Conservation (phyloP, 257 asterid species). For the Solanum rostratum region DNA sequence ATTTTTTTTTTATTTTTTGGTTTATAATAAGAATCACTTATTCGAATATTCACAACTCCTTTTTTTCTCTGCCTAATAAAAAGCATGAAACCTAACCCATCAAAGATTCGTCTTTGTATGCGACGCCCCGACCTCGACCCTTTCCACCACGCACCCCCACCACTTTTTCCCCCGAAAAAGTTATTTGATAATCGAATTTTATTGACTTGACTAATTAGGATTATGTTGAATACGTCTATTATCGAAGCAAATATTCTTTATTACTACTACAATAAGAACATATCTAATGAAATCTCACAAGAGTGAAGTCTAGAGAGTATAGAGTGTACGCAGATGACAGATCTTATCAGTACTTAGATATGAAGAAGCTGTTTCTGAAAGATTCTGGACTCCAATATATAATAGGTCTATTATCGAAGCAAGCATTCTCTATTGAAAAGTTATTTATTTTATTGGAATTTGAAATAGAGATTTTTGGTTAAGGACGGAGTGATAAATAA, state of each 20-base stretch:
- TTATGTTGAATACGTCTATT: rapidly evolving
- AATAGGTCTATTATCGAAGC: too few species aligned
- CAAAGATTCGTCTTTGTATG: conserved; percentile 54
- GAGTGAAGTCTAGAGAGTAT: too few species aligned
- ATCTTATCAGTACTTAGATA: too few species aligned
- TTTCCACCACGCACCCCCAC: conserved; percentile 20
- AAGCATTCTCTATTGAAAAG: rapidly evolving
- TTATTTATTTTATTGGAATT: not conserved
- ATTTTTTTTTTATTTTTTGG: not conserved
- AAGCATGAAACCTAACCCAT: not conserved
- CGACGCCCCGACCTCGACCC: conserved; percentile 79
- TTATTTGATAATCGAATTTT: not conserved
- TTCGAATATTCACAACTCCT: conserved; percentile 37
- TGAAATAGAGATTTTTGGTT: not conserved
- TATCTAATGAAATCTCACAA: too few species aligned
- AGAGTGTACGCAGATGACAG: too few species aligned
- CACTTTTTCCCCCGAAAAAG: not conserved
- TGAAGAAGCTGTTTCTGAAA: too few species aligned
- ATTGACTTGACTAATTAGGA: not conserved
- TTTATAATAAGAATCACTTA: conserved; percentile 12
- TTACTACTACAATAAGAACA: too few species aligned
- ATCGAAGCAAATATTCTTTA: rapidly evolving
- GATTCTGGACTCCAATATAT: too few species aligned
- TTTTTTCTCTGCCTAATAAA: not conserved
- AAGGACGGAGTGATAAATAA: not conserved